These are phyloP conservation scores for Colletotrichum agaves DNA, from an alignment of 2,329 filamentous ascomycete species.

Conservation along the genomic window DNA sequence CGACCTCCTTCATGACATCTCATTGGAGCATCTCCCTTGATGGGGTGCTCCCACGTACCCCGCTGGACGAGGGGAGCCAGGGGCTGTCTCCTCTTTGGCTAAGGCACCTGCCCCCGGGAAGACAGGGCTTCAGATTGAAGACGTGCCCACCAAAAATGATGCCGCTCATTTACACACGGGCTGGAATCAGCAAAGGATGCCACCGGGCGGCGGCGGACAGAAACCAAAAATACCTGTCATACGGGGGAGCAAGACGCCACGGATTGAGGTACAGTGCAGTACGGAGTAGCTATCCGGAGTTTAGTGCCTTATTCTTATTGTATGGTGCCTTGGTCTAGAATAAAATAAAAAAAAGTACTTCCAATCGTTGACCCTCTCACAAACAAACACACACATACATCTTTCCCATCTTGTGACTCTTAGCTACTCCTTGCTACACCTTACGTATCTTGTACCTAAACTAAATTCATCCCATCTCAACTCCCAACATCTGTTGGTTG, in stretches of 20 bases:
- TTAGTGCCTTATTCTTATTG: background rate
- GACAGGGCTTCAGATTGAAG: conserved; percentile 5
- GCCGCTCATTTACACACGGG: background rate
- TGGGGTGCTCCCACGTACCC: conserved; percentile 23
- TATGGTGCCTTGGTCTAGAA: background rate
- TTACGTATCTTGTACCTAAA: conserved; percentile 27
- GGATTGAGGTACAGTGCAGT: conserved; percentile 32
- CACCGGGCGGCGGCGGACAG: conserved; percentile 6
- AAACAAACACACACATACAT: background rate
- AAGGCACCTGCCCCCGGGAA: conserved; percentile 13
- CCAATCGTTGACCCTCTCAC: background rate
- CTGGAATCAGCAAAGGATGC: background rate
- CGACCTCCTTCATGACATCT: conserved; percentile 1
- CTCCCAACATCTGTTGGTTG: conserved; percentile 19
- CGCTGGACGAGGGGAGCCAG: conserved; percentile 14
- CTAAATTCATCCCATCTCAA: conserved; percentile 29
- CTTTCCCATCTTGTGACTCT: conserved; percentile 26
- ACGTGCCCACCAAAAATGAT: conserved; percentile 1
- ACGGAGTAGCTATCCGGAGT: background rate
- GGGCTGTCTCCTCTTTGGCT: background rate
- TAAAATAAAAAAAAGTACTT: background rate
- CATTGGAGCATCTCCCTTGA: conserved; percentile 11
- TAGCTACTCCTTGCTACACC: conserved; percentile 32
- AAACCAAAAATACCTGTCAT: conserved; percentile 36
- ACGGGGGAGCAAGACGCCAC: conserved; percentile 17